phyloP scores from a whole-genome alignment of 2,329 filamentous ascomycete species.

The Sphaerulina musiva region DNA sequence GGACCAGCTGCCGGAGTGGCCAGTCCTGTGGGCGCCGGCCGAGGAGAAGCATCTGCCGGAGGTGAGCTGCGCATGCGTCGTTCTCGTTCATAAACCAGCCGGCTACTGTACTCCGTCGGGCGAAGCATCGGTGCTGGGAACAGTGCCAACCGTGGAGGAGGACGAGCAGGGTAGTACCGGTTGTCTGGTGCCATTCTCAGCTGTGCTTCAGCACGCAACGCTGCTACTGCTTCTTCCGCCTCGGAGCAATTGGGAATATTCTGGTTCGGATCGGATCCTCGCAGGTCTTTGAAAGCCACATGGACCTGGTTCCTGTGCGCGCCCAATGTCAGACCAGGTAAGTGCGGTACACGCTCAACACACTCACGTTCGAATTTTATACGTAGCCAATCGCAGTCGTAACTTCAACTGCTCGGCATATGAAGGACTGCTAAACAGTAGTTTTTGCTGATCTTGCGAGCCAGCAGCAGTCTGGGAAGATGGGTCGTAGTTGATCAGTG shows the following conservation, averaged over 20 bases:
- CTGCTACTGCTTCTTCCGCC: constrained; percentile 27
- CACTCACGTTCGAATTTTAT: constrained; percentile 51
- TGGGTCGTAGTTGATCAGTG: constrained; percentile 43
- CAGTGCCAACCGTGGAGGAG: constrained; percentile 20
- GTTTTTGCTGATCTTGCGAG: constrained; percentile 8
- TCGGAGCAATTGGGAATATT: neutral
- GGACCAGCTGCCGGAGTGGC: neutral
- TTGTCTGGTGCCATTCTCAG: neutral
- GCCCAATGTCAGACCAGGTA: neutral
- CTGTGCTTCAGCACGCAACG: constrained; percentile 9
- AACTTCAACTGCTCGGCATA: constrained; percentile 58
- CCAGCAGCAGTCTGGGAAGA: constrained; percentile 34
- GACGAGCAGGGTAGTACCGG: constrained; percentile 2
- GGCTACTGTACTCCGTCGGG: constrained; percentile 36
- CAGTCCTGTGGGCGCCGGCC: neutral
- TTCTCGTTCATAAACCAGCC: constrained; percentile 29
- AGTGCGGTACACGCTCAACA: neutral
- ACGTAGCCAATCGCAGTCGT: constrained; percentile 63
- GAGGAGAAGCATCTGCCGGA: neutral
- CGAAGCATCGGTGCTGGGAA: constrained; percentile 37
- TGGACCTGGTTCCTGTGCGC: constrained; percentile 60
- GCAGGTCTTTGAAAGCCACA: constrained; percentile 56
- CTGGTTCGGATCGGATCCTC: constrained; percentile 7
- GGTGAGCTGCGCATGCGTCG: constrained; percentile 13
- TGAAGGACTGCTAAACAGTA: constrained; percentile 32